These are phyloP conservation scores for Phytophthora tentaculata DNA, from an alignment of 352 stramenopile species.

Conservation along the genomic window DNA sequence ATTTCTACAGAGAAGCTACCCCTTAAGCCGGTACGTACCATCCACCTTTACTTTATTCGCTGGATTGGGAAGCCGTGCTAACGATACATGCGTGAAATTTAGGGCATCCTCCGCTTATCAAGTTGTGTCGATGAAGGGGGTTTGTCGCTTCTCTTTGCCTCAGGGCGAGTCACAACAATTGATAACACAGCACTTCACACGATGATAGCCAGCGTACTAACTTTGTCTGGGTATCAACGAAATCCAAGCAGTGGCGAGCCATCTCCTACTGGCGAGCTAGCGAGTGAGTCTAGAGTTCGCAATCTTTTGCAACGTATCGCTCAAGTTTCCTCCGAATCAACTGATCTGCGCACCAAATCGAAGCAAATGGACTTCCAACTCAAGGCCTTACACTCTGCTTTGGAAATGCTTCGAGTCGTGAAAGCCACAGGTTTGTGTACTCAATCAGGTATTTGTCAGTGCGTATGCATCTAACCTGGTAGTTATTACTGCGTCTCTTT, in stretches of 20 bases:
- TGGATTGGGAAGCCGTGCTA: background rate
- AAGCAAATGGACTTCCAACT: constrained; percentile 48
- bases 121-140: constrained; percentile 17
- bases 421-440: constrained; percentile 28
- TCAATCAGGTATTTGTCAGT: background rate
- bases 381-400: constrained; percentile 46
- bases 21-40: constrained; percentile 34
- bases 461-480: constrained; percentile 4
- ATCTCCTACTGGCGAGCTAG: constrained; percentile 4
- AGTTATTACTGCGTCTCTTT: constrained; percentile 5
- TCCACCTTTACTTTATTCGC: background rate
- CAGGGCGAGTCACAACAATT: constrained; percentile 43
- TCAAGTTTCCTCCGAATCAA: constrained; percentile 42
- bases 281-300: constrained; percentile 39
- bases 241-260: background rate
- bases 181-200: constrained; percentile 16
- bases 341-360: constrained; percentile 37
- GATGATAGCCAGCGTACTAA: constrained; percentile 31
- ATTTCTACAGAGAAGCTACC: constrained; percentile 35
- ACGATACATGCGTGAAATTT: constrained; percentile 6
- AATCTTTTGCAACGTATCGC: constrained; percentile 48
- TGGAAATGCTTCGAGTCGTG: constrained; percentile 44
- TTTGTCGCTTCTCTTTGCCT: constrained; percentile 45
- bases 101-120: constrained; percentile 44
- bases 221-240: constrained; percentile 8